Evolutionary conservation across 306 rosid genomes (phyloP).

Genomic region (Malus asiatica): DNA sequence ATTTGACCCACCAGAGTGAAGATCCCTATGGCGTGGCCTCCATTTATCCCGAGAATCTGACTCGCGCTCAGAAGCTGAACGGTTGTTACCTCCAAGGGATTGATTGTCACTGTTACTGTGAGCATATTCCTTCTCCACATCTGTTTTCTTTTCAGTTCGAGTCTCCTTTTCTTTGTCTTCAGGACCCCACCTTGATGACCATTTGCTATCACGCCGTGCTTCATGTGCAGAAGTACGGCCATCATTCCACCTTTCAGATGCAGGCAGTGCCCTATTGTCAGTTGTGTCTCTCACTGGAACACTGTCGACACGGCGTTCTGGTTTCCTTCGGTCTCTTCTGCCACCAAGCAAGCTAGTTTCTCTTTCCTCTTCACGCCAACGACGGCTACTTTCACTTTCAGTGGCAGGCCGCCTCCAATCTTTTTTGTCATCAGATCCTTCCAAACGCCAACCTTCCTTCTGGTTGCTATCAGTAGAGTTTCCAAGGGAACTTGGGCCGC

Average conservation of each 20-base stretch:
- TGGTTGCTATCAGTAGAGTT: constrained; percentile 32
- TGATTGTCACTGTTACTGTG: constrained; percentile 35
- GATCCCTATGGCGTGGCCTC: constrained; percentile 68
- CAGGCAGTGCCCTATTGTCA: constrained; percentile 35
- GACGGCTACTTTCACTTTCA: constrained; percentile 47
- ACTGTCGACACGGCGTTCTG: constrained; percentile 43
- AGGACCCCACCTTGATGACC: constrained; percentile 63
- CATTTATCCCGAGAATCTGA: constrained; percentile 58
- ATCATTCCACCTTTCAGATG: constrained; percentile 51
- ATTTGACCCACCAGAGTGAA: constrained; percentile 36
- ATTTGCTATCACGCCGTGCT: constrained; percentile 48
- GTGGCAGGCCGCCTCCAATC: constrained; percentile 43
- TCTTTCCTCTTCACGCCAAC: constrained; percentile 65
- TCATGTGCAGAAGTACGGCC: constrained; percentile 45
- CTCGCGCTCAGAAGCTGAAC: constrained; percentile 49
- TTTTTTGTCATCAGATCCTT: constrained; percentile 46
- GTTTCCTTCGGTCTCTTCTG: constrained; percentile 51
- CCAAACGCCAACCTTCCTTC: constrained; percentile 54
- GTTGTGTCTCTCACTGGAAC: constrained; percentile 32
- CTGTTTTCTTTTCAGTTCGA: constrained; percentile 39
- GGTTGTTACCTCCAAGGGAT: constrained; percentile 29
- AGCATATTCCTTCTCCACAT: constrained; percentile 44
- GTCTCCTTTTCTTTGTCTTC: constrained; percentile 58
- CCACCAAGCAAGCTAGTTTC: constrained; percentile 56
- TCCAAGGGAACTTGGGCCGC: constrained; percentile 35